Base-by-base conservation (phyloP, 1,284 basidiomycete species). In the Trametes sp. region DNA sequence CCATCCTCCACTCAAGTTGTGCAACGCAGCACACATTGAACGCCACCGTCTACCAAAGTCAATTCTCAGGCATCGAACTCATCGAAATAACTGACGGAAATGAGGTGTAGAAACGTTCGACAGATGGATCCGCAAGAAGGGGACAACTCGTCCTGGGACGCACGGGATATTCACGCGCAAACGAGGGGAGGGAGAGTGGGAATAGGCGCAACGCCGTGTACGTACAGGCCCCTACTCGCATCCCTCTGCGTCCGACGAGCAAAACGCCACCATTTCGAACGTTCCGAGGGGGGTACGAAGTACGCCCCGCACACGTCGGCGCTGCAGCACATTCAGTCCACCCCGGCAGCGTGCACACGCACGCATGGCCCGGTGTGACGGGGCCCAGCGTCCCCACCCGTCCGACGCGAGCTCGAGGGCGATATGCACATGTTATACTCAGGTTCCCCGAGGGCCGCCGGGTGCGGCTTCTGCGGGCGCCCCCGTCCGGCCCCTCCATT, bases 221-320 rank as follows among this genome's bases (percentile, higher is more conserved):
- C 59, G 59, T 54, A 60, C 51, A 60, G 46, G n/a, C 51, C 36
- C 59, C 36, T 33, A n/a, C 36, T 19, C 7, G 31, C 13, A n/a
- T 28, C 44, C 44, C 53, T n/a, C 41, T 38, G 46, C 59, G 14
- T 31, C 59, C 52, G 52, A 42, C 46, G 59, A 54, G 36, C 53
- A 42, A 42, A 54, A 53, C 59, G 59, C 52, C 59, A 54, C 59
- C 45, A 35, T 49, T 49, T 54, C 52, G 51, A 50, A 54, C 35
- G 45, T 60, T 54, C 56, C 23, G 57, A 23, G 33, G 23, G 26
- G 51, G 33, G 38, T 16, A 44, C 24, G 28, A n/a, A 42, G n/a
- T 14, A 21, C 21, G 31, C 14, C 41, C n/a, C 36, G n/a, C 31
- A 11, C 11, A 23, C 24, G 49, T 23, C 31, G 31, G 51, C 57